phyloP scores from a whole-genome alignment of 2,329 filamentous ascomycete species.

The Alternaria sp. region DNA sequence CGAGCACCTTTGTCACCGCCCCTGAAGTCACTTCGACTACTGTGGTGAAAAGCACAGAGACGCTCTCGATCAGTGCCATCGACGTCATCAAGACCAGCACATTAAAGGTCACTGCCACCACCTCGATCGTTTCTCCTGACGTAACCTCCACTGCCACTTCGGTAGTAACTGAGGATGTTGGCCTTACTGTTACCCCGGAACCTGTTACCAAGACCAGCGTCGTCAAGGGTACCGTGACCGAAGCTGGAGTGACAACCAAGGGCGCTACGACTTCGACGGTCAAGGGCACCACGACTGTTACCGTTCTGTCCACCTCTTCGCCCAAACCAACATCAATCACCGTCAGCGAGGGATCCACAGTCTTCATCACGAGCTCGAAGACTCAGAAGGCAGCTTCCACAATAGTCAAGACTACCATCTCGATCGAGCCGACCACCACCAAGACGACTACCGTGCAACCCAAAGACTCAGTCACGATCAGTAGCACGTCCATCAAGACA shows the following conservation, averaged over 20 bases:
- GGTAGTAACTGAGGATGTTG: constrained; percentile 34
- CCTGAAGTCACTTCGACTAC: constrained; percentile 32
- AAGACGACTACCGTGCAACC: constrained; percentile 33
- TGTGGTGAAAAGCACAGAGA: constrained; percentile 20
- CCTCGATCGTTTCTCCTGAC: constrained; percentile 35
- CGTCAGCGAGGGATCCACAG: constrained; percentile 18
- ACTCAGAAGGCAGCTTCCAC: constrained; percentile 19
- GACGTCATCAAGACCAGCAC: constrained; percentile 17
- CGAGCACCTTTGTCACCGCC: constrained; percentile 20
- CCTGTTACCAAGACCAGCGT: constrained; percentile 19
- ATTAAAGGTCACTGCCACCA: constrained; percentile 31
- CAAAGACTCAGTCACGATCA: constrained; percentile 25
- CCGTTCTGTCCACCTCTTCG: constrained; percentile 27
- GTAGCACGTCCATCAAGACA: constrained; percentile 29
- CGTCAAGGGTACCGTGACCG: constrained; percentile 20
- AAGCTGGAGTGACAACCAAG: constrained; percentile 21
- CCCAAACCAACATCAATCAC: constrained; percentile 39
- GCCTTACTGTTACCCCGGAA: constrained; percentile 24
- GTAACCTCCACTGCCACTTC: constrained; percentile 25
- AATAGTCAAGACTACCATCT: constrained; percentile 18
- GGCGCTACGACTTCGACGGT: constrained; percentile 22
- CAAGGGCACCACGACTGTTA: constrained; percentile 26
- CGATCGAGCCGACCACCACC: constrained; percentile 21
- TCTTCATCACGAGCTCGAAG: constrained; percentile 21
- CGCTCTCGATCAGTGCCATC: constrained; percentile 16